Evolutionary conservation across 1,139 yeast species (phyloP).

Genomic region (Suhomyces chickasaworum): DNA sequence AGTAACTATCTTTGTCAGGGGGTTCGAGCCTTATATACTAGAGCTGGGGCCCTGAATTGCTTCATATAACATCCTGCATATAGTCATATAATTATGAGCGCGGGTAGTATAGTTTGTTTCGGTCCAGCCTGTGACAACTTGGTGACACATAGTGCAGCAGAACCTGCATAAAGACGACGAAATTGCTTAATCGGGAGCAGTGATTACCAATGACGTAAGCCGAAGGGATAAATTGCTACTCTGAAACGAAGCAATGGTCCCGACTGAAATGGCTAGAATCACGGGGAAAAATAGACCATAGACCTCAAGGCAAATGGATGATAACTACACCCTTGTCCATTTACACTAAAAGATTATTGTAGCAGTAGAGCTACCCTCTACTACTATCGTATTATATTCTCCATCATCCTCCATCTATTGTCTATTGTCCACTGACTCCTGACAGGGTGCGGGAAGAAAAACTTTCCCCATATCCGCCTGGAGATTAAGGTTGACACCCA

Average conservation of each 20-base stretch:
- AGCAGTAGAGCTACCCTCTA: too few species aligned
- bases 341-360: too few species aligned
- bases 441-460: background rate
- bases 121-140: background rate
- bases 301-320: too few species aligned
- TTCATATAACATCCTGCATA: conserved; percentile 2
- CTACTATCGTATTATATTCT: too few species aligned
- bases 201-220: conserved; percentile 4
- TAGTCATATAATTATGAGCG: conserved; percentile 3
- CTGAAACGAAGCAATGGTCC: background rate
- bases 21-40: conserved; percentile 3
- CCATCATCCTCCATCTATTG: too few species aligned
- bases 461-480: too few species aligned
- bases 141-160: background rate
- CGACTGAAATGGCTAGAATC: background rate
- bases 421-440: background rate
- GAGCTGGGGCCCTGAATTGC: conserved; percentile 3
- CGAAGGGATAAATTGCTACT: conserved; percentile 1
- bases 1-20: too few species aligned
- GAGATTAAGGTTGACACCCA: background rate
- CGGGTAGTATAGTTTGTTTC: background rate
- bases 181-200: conserved; percentile 3
- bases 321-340: too few species aligned
- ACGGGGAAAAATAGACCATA: too few species aligned
- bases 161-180: conserved; percentile 1